phyloP scores from a whole-genome alignment of 257 asterid genomes.

The Salvia miltiorrhiza region DNA sequence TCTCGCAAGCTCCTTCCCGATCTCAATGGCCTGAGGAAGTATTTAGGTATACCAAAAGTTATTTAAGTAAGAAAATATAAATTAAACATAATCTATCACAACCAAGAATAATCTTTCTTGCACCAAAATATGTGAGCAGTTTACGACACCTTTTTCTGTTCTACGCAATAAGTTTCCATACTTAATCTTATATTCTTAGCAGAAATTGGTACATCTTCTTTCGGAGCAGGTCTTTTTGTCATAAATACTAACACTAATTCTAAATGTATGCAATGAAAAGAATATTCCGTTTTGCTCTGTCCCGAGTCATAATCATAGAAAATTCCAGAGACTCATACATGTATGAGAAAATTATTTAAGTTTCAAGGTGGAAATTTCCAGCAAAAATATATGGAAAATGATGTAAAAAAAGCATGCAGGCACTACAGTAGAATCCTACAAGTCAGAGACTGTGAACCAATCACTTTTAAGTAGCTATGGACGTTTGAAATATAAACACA shows the following conservation, averaged over 20 bases:
- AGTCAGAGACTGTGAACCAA: background rate
- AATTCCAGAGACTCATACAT: background rate
- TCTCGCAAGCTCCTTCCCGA: constrained; percentile 72
- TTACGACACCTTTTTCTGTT: background rate
- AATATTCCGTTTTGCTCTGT: background rate
- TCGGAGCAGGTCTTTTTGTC: background rate
- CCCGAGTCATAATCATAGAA: background rate
- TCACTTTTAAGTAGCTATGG: background rate
- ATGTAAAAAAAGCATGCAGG: constrained; percentile 9
- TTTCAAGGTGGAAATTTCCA: background rate
- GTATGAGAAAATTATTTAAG: background rate
- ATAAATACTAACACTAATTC: background rate
- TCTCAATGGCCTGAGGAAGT: constrained; percentile 60
- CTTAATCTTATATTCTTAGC: background rate
- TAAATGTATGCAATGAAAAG: background rate
- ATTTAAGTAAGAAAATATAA: background rate
- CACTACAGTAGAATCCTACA: background rate
- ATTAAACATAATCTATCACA: background rate
- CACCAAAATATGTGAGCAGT: background rate
- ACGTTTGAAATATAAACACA: background rate
- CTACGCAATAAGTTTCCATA: background rate
- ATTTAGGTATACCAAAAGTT: background rate
- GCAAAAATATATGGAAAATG: background rate
- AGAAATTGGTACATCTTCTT: background rate
- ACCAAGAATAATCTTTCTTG: background rate